A percentile compares a stretch with the other conserved stretches of the same genome.
phyloP scores from a whole-genome alignment of 176 grass and related monocot genomes.

The Zoysia pacifica region DNA sequence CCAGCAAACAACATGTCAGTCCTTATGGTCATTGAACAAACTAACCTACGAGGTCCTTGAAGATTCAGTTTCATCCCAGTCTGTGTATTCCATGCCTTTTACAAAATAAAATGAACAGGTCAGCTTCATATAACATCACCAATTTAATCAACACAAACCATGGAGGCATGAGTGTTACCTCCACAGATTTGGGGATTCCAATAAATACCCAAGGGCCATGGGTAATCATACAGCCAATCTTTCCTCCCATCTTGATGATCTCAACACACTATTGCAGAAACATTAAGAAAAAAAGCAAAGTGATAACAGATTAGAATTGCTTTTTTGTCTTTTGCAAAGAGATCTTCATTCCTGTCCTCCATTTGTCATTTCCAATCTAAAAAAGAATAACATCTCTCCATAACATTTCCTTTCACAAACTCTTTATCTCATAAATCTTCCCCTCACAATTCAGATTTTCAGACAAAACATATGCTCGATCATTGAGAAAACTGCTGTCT shows the following conservation, averaged over 20 bases:
- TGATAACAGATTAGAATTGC: slow-evolving; percentile 21
- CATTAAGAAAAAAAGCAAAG: slow-evolving; percentile 45
- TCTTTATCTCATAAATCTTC: background rate
- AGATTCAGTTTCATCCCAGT: slow-evolving; percentile 40
- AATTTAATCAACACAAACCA: background rate
- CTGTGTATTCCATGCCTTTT: slow-evolving; percentile 47
- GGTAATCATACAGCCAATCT: slow-evolving; percentile 54
- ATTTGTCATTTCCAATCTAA: background rate
- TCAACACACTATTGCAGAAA: slow-evolving; percentile 49
- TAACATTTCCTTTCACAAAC: too few species aligned
- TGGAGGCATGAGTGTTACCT: slow-evolving; percentile 30
- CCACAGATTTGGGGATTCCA: slow-evolving; percentile 42
- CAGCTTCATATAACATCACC: background rate
- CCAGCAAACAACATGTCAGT: slow-evolving; percentile 47
- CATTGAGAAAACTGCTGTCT: background rate
- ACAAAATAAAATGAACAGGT: slow-evolving; percentile 16
- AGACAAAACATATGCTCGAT: slow-evolving; percentile 17
- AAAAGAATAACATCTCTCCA: background rate
- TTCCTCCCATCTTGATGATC: slow-evolving; percentile 50
- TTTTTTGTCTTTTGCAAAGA: slow-evolving; percentile 11
- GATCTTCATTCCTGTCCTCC: background rate
- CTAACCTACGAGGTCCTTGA: slow-evolving; percentile 45
- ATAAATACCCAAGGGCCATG: slow-evolving; percentile 40
- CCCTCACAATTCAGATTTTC: slow-evolving; percentile 16
- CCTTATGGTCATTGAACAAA: slow-evolving; percentile 53